Conservation (phyloP, 2,329 filamentous ascomycete genomes). For the Aspergillus quadrilineatus region DNA sequence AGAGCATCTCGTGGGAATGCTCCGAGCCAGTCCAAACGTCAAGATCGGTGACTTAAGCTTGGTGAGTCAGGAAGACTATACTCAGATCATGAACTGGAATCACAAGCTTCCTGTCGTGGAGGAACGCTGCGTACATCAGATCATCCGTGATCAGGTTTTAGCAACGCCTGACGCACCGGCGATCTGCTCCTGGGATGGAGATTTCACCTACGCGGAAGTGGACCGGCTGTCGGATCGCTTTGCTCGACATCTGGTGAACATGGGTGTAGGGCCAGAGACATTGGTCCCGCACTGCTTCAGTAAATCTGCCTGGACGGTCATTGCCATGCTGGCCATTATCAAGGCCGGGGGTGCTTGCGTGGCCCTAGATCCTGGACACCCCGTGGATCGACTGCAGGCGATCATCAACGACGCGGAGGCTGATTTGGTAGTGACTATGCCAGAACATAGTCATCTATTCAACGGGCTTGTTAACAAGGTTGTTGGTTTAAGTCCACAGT, state of each 20-base stretch:
- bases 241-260: background rate
- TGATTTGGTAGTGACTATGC: background rate
- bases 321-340: constrained; percentile 9
- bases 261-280: background rate
- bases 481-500: background rate
- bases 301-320: constrained; percentile 2
- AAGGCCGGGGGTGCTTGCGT: constrained; percentile 5
- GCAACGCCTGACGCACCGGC: background rate
- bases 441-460: background rate
- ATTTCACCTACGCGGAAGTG: constrained; percentile 2
- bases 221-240: background rate
- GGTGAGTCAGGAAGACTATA: background rate
- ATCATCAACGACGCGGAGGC: background rate
- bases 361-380: background rate
- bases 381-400: background rate
- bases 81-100: background rate
- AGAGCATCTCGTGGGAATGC: background rate
- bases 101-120: background rate
- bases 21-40: background rate
- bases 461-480: background rate
- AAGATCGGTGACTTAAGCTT: background rate
- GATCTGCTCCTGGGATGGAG: constrained; percentile 5
- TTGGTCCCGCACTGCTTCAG: background rate
- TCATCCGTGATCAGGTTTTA: background rate
- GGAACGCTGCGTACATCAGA: background rate